Evolutionary conservation across 148 eudicot genomes (phyloP).

Genomic region (Nepenthes mirabilis): DNA sequence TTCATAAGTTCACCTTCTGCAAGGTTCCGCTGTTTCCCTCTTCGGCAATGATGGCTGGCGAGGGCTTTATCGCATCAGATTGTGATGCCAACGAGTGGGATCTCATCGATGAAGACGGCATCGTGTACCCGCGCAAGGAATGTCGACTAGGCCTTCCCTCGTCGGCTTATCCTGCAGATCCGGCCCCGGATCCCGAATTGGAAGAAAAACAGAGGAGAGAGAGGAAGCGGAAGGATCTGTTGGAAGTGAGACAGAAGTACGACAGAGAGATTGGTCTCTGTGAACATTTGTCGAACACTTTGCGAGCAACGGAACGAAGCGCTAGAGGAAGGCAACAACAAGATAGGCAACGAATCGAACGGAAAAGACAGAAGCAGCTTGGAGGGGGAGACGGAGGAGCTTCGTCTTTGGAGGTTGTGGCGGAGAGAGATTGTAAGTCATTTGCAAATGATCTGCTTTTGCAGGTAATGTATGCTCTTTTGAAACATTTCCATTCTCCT

Average conservation of each 20-base stretch:
- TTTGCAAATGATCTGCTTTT: conserved; percentile 12
- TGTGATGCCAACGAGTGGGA: conserved; percentile 48
- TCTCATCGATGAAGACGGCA: conserved; percentile 47
- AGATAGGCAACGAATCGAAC: background rate
- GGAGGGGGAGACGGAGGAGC: conserved; percentile 1
- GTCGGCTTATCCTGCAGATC: conserved; percentile 15
- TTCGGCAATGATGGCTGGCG: background rate
- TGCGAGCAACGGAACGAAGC: conserved; percentile 22
- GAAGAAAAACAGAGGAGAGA: conserved; percentile 24
- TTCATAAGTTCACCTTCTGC: no score
- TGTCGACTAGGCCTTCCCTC: conserved; percentile 33
- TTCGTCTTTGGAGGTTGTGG: background rate
- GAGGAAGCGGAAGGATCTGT: conserved; percentile 30
- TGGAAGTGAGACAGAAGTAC: conserved; percentile 38
- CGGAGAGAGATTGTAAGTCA: background rate
- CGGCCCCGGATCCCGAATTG: conserved; percentile 37
- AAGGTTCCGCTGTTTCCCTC: background rate
- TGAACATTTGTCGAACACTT: conserved; percentile 60
- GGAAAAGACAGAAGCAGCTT: background rate
- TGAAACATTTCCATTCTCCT: background rate
- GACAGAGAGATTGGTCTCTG: conserved; percentile 41
- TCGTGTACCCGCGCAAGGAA: conserved; percentile 53
- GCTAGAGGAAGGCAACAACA: conserved; percentile 24
- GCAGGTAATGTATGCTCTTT: conserved; percentile 12
- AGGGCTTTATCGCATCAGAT: background rate